Evolutionary conservation across 345 rosid genomes (phyloP).

Genomic region (Euphorbia lathyris): DNA sequence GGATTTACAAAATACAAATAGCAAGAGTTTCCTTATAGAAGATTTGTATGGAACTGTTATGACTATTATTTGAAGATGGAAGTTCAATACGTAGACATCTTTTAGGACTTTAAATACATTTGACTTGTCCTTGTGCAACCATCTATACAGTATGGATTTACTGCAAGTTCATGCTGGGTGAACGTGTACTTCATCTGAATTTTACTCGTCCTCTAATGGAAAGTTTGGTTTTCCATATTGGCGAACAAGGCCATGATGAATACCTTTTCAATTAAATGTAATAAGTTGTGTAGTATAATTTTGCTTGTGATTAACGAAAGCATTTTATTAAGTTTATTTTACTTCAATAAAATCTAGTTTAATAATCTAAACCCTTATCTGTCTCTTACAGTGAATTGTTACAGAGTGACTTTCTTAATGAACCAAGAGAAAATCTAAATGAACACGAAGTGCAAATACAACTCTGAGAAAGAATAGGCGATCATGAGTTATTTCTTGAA

Average conservation of each 20-base stretch:
- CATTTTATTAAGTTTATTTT: not conserved
- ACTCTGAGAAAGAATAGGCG: slow-evolving; percentile 73
- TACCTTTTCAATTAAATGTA: not conserved
- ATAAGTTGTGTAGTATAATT: not conserved
- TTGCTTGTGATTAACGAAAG: not conserved
- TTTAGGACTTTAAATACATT: not conserved
- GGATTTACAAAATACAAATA: not conserved
- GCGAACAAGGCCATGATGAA: not conserved
- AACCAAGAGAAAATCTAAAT: slow-evolving; percentile 66
- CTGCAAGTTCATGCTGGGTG: not conserved
- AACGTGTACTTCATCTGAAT: not conserved
- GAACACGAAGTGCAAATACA: slow-evolving; percentile 84
- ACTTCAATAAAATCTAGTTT: not conserved
- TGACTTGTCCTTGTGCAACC: not conserved
- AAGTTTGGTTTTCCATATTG: not conserved
- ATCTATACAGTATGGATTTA: not conserved
- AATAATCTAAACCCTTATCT: not conserved
- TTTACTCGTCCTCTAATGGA: not conserved
- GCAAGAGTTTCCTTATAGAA: not conserved
- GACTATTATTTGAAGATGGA: not conserved
- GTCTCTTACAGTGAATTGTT: slow-evolving; percentile 61
- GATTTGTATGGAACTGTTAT: not conserved
- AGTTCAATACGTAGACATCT: not conserved
- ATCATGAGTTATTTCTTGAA: slow-evolving; percentile 82
- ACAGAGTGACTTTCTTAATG: slow-evolving; percentile 76